These are phyloP conservation scores for Aspergillus kassunensis DNA, from an alignment of 495 filamentous ascomycete species.

Conservation along the genomic window DNA sequence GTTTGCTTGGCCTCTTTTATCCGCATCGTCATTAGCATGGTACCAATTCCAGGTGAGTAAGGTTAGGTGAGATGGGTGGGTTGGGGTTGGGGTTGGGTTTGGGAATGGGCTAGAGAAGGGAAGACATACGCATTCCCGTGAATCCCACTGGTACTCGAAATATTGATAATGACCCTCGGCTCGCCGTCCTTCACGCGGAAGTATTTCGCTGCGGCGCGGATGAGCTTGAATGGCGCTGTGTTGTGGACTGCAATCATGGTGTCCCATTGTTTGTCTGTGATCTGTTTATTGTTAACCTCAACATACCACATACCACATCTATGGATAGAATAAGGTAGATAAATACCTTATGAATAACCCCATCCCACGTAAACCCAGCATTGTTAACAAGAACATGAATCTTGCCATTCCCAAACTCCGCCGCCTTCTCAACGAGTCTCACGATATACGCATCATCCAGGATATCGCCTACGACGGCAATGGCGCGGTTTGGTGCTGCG, in stretches of 20 bases:
- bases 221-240: slow-evolving; percentile 77
- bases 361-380: slow-evolving; percentile 87
- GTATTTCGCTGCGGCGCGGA: slow-evolving; percentile 74
- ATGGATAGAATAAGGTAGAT: not conserved
- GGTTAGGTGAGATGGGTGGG: not conserved
- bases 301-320: too few species aligned
- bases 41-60: not conserved
- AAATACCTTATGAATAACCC: slow-evolving; percentile 76
- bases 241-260: slow-evolving; percentile 77
- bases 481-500: slow-evolving; percentile 51
- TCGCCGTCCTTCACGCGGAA: slow-evolving; percentile 83
- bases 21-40: not conserved
- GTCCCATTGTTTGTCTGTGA: slow-evolving; percentile 87
- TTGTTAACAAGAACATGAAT: slow-evolving; percentile 88
- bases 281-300: slow-evolving; percentile 51
- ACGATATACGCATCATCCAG: slow-evolving; percentile 62
- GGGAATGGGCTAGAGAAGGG: not conserved
- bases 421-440: slow-evolving; percentile 65
- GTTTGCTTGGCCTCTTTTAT: slow-evolving; percentile 67
- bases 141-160: slow-evolving; percentile 71
- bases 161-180: slow-evolving; percentile 74
- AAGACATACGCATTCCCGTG: slow-evolving; percentile 69
- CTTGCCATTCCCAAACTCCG: slow-evolving; percentile 78
- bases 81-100: too few species aligned
- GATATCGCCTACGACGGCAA: slow-evolving; percentile 71